Conservation (phyloP, 805 yeast species). For the Millerago galiae region DNA sequence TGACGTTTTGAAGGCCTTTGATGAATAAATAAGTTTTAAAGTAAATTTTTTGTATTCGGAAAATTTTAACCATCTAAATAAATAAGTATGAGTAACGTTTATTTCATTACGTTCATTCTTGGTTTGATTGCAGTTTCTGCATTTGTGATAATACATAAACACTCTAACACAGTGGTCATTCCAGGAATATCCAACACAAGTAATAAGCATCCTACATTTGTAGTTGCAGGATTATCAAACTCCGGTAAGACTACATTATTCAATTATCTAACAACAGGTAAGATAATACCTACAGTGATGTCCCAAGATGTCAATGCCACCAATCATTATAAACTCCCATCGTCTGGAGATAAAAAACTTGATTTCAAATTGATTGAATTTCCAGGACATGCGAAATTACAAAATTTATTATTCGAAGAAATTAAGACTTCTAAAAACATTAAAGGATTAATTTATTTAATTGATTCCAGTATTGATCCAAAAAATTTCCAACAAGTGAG, state of each 20-base stretch:
- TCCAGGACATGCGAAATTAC: slow-evolving; percentile 84
- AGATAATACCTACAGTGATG: slow-evolving; percentile 35
- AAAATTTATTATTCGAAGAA: slow-evolving; percentile 45
- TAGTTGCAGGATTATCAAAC: slow-evolving; percentile 58
- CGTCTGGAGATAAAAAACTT: slow-evolving; percentile 29
- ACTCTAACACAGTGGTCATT: slow-evolving; percentile 9
- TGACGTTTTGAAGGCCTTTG: slow-evolving; percentile 28
- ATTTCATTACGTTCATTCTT: slow-evolving; percentile 2
- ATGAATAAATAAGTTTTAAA: slow-evolving; percentile 17
- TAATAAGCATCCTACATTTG: slow-evolving; percentile 44
- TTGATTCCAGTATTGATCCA: slow-evolving; percentile 65
- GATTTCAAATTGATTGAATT: slow-evolving; percentile 59
- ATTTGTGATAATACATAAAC: slow-evolving; percentile 12
- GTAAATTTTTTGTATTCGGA: not conserved
- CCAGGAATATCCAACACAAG: slow-evolving; percentile 12
- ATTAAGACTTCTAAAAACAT: slow-evolving; percentile 38
- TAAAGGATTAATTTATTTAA: slow-evolving; percentile 65
- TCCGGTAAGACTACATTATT: slow-evolving; percentile 64
- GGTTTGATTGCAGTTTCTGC: slow-evolving; percentile 6
- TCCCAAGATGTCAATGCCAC: slow-evolving; percentile 44
- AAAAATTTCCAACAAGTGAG: slow-evolving; percentile 48
- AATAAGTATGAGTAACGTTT: slow-evolving; percentile 2
- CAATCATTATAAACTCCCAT: slow-evolving; percentile 34
- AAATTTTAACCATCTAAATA: not conserved
- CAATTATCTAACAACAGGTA: slow-evolving; percentile 26